A percentile compares a stretch with the other conserved stretches of the same genome.
Conservation (phyloP, 2,329 filamentous ascomycete species). For the Trichoderma brevicompactum region DNA sequence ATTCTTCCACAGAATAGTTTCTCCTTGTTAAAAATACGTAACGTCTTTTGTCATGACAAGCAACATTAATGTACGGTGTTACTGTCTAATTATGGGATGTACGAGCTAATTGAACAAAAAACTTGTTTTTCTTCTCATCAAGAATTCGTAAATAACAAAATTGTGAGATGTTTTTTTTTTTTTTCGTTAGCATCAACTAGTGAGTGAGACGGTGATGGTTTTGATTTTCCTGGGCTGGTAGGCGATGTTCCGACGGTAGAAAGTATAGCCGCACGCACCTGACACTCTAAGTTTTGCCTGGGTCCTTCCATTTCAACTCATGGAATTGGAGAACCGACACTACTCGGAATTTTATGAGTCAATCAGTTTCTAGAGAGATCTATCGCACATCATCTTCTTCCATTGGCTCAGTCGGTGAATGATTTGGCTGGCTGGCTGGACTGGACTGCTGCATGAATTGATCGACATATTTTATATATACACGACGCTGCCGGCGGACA, state of each 20-base stretch:
- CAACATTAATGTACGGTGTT: not conserved
- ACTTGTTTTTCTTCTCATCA: not conserved
- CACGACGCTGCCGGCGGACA: not conserved
- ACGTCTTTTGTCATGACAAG: slow-evolving; percentile 25
- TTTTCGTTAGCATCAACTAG: no score
- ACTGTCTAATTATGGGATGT: not conserved
- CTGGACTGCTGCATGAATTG: no score
- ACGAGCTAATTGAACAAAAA: not conserved
- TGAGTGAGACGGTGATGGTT: no score
- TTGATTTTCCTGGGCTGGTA: not conserved
- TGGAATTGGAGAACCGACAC: not conserved
- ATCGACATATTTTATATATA: not conserved
- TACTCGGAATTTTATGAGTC: slow-evolving; percentile 9
- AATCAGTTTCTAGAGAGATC: not conserved
- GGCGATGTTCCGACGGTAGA: slow-evolving; percentile 5
- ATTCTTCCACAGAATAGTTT: slow-evolving; percentile 20
- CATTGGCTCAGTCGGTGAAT: not conserved
- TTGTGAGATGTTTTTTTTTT: no score
- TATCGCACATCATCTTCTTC: not conserved
- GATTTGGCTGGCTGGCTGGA: not conserved
- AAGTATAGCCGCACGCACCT: slow-evolving; percentile 25
- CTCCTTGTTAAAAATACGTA: slow-evolving; percentile 21
- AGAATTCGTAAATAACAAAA: no score
- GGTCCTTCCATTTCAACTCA: not conserved
- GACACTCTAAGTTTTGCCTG: slow-evolving; percentile 14